Conservation (phyloP, 805 yeast species). For the Cephaloascus fragrans region DNA sequence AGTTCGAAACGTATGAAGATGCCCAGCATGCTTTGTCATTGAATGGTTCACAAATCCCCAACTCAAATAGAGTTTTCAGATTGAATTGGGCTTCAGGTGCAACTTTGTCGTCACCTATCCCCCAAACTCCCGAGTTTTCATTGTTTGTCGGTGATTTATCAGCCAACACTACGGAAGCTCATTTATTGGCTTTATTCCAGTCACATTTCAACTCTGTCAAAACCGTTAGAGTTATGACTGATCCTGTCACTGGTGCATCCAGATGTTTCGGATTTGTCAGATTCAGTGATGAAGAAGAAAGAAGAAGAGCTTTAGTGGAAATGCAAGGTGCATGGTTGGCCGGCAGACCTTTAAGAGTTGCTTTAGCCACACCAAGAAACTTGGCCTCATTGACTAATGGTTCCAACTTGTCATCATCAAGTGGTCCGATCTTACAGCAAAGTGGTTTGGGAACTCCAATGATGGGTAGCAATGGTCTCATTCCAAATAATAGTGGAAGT, state of each 20-base stretch:
- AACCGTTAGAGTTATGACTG: constrained; percentile 81
- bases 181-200: constrained; percentile 62
- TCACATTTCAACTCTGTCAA: constrained; percentile 55
- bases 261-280: constrained; percentile 78
- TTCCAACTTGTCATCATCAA: background rate
- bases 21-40: constrained; percentile 60
- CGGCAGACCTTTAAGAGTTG: constrained; percentile 68
- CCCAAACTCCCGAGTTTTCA: constrained; percentile 68
- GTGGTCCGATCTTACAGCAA: background rate
- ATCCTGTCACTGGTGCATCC: constrained; percentile 68
- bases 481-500: background rate
- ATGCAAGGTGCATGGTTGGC: constrained; percentile 80
- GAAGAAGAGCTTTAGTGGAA: constrained; percentile 56
- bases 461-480: background rate
- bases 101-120: constrained; percentile 59
- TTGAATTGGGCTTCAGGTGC: constrained; percentile 84
- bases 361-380: constrained; percentile 68
- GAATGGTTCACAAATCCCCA: constrained; percentile 60
- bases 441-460: background rate
- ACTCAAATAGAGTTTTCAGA: constrained; percentile 55
- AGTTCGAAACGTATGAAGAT: constrained; percentile 57
- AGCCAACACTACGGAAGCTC: constrained; percentile 75
- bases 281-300: constrained; percentile 59
- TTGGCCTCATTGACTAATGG: background rate
- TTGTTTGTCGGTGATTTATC: constrained; percentile 78